Conservation (phyloP, 73 alveolate genomes). For the Halteria grandinella region DNA sequence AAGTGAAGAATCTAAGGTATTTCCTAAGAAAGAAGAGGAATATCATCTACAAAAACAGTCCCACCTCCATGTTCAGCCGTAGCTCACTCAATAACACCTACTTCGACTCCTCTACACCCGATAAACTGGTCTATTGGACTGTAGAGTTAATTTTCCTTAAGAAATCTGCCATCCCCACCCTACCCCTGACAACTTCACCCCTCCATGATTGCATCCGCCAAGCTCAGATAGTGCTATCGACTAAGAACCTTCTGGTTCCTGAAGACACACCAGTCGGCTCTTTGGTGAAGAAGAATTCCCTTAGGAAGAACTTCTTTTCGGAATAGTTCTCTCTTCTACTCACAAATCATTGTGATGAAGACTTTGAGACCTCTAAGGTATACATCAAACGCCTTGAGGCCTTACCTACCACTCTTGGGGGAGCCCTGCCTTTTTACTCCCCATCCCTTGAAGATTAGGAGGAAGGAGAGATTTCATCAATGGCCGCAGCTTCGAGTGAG, state of each 20-base stretch:
- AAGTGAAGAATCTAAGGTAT: slow-evolving; percentile 12
- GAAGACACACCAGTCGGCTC: slow-evolving; percentile 11
- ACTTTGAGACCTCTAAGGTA: not conserved
- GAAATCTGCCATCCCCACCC: not conserved
- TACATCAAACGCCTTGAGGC: slow-evolving; percentile 9
- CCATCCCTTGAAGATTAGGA: slow-evolving; percentile 3
- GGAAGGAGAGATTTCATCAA: not conserved
- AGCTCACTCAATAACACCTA: not conserved
- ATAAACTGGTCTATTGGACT: slow-evolving; percentile 12
- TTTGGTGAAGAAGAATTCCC: not conserved
- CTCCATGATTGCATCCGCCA: too few relatives aligned
- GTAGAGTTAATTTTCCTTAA: slow-evolving; percentile 25
- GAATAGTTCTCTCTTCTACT: slow-evolving; percentile 13
- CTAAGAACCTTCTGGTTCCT: not conserved
- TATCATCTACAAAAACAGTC: not conserved
- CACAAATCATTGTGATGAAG: not conserved
- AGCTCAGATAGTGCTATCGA: too few relatives aligned
- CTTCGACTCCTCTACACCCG: not conserved
- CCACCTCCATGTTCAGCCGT: not conserved
- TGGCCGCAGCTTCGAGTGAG: not conserved
- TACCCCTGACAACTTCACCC: too few relatives aligned
- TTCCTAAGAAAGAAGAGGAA: slow-evolving; percentile 33
- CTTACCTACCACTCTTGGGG: too few relatives aligned
- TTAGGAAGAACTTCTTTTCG: not conserved
- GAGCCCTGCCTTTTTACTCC: too few relatives aligned